These are phyloP conservation scores for Syncephalastrum sp. DNA, from an alignment of 371 early-diverging fungal genomes.

Conservation along the genomic window DNA sequence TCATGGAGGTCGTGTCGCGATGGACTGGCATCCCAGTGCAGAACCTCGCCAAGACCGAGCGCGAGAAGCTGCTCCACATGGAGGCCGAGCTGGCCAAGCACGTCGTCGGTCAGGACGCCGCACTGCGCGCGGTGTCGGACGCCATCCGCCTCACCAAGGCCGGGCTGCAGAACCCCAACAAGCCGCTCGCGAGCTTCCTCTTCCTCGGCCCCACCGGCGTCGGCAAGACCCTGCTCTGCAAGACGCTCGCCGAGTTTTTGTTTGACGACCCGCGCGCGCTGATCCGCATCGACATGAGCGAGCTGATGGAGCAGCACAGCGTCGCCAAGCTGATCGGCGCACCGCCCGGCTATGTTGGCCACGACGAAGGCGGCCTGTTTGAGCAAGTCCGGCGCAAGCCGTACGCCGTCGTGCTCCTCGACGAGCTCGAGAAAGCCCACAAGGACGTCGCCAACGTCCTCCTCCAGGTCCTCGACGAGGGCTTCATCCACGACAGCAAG, in stretches of 20 bases:
- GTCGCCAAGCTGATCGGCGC: conserved; percentile 89
- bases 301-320: conserved; percentile 82
- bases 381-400: conserved; percentile 90
- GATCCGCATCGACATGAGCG: conserved; percentile 92
- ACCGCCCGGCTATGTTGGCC: conserved; percentile 89
- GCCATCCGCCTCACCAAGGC: conserved; percentile 76
- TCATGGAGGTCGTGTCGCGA: conserved; percentile 84
- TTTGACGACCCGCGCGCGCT: conserved; percentile 86
- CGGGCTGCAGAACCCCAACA: conserved; percentile 76
- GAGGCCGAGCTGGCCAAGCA: conserved; percentile 62
- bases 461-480: conserved; percentile 90
- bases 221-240: conserved; percentile 82
- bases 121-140: conserved; percentile 76
- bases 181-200: conserved; percentile 90
- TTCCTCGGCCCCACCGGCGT: conserved; percentile 95
- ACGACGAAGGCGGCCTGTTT: conserved; percentile 86
- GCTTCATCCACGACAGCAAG: conserved; percentile 85
- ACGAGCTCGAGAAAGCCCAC: conserved; percentile 95
- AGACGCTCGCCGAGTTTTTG: conserved; percentile 83
- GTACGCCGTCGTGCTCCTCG: conserved; percentile 85
- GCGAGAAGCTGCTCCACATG: conserved; percentile 82
- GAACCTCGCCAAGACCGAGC: conserved; percentile 75
- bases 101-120: conserved; percentile 88
- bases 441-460: conserved; percentile 76
- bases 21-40: conserved; percentile 92